phyloP scores from a whole-genome alignment of 2,329 filamentous ascomycete species.

The Dactylellina cionopaga region DNA sequence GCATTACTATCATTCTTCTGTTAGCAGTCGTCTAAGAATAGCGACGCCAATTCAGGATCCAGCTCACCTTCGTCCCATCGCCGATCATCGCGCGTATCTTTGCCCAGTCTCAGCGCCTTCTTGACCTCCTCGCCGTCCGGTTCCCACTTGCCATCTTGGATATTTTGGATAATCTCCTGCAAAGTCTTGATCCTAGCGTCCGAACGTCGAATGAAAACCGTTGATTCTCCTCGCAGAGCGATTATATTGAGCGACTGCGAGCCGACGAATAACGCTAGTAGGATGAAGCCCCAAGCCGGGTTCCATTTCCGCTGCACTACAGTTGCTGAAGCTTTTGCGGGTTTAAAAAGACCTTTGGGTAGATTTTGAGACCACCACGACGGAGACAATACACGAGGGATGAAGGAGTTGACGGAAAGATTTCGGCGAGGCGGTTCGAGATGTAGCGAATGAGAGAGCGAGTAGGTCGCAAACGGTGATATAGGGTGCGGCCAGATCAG shows the following conservation, averaged over 20 bases:
- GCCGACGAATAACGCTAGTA: constrained; percentile 77
- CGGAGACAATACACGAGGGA: constrained; percentile 40
- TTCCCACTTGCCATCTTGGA: constrained; percentile 78
- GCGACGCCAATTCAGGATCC: constrained; percentile 7
- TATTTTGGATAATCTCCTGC: constrained; percentile 76
- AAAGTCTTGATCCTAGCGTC: constrained; percentile 81
- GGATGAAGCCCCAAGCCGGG: constrained; percentile 65
- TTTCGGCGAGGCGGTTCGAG: constrained; percentile 19
- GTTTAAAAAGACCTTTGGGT: constrained; percentile 37
- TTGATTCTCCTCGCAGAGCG: constrained; percentile 77
- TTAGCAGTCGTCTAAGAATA: constrained; percentile 13
- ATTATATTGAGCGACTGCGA: constrained; percentile 97
- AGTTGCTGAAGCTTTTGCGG: neutral
- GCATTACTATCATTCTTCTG: constrained; percentile 66
- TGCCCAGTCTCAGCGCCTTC: constrained; percentile 79
- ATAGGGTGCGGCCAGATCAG: constrained; percentile 2
- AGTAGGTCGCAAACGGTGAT: constrained; percentile 36
- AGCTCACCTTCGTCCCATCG: constrained; percentile 86
- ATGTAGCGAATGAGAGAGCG: constrained; percentile 14
- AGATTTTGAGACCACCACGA: constrained; percentile 46
- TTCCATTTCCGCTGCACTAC: constrained; percentile 33
- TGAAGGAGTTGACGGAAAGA: constrained; percentile 50
- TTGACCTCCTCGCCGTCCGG: constrained; percentile 73
- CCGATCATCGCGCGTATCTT: constrained; percentile 73
- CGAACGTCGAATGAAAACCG: constrained; percentile 76